Evolutionary conservation across 2,329 filamentous ascomycete species (phyloP).

Genomic region (Aphanoascus verrucosus): DNA sequence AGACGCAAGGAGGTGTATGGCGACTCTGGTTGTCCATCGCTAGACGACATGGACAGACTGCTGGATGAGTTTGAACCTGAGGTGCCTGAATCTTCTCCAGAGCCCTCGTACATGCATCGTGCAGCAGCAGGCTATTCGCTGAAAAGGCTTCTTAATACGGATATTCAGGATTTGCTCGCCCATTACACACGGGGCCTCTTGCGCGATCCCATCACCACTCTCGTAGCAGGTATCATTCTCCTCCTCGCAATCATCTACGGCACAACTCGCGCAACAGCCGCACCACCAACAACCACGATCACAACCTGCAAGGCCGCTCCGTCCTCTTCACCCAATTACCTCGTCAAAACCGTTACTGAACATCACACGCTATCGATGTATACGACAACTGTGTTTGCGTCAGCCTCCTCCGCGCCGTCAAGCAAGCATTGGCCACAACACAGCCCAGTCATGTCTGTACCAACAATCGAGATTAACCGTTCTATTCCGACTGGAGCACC

Average conservation of each 20-base stretch:
- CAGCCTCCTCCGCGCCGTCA: background rate
- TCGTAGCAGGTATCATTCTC: background rate
- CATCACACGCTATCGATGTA: background rate
- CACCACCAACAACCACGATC: background rate
- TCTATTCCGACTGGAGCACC: background rate
- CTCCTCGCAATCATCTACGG: slow-evolving; percentile 2
- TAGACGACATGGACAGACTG: slow-evolving; percentile 16
- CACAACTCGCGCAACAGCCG: background rate
- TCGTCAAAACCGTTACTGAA: slow-evolving; percentile 1
- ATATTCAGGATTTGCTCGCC: background rate
- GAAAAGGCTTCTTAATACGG: background rate
- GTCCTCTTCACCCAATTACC: slow-evolving; percentile 1
- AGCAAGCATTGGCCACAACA: background rate
- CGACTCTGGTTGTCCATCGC: slow-evolving; percentile 10
- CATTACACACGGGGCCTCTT: background rate
- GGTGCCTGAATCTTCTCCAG: background rate
- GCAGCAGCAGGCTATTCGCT: background rate
- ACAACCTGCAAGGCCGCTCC: background rate
- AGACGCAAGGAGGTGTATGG: slow-evolving; percentile 17
- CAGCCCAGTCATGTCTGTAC: background rate
- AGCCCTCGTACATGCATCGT: background rate
- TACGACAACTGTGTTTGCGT: slow-evolving; percentile 3
- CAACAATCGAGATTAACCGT: background rate
- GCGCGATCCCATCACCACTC: slow-evolving; percentile 1
- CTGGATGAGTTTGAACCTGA: background rate